Evolutionary conservation across 2,329 filamentous ascomycete species (phyloP).

Genomic region (Fusarium zealandicum): DNA sequence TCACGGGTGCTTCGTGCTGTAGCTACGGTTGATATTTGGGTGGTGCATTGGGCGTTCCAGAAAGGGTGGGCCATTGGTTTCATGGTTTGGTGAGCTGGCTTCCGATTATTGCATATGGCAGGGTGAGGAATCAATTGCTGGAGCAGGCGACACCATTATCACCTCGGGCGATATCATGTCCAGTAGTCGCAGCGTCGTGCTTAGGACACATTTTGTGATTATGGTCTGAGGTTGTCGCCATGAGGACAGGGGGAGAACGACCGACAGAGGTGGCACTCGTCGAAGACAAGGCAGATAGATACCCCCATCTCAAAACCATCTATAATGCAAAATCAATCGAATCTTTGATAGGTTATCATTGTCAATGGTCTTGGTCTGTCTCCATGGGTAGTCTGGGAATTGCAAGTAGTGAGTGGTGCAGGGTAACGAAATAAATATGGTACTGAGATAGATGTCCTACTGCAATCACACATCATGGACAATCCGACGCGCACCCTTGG

Average conservation of each 20-base stretch:
- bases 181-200: neutral
- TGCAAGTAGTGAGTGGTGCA: too few relatives aligned
- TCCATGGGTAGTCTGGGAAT: too few relatives aligned
- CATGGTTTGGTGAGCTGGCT: neutral
- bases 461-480: too few relatives aligned
- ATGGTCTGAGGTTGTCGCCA: neutral
- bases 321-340: neutral
- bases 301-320: neutral
- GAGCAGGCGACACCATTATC: neutral
- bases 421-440: too few relatives aligned
- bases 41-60: slow-evolving; percentile 33
- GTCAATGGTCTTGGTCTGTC: too few relatives aligned
- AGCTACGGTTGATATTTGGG: slow-evolving; percentile 9
- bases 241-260: neutral
- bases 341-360: neutral
- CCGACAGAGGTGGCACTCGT: neutral
- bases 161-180: too few relatives aligned
- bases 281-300: neutral
- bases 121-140: neutral
- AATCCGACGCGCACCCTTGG: too few relatives aligned
- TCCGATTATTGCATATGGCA: neutral
- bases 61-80: slow-evolving; percentile 15
- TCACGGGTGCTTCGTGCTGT: slow-evolving; percentile 8
- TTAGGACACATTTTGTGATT: neutral
- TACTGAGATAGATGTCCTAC: too few relatives aligned